A percentile compares a stretch with the other conserved stretches of the same genome.
These are phyloP conservation scores for Neofusicoccum laricinum DNA, from an alignment of 2,329 filamentous ascomycete species.

Conservation along the genomic window DNA sequence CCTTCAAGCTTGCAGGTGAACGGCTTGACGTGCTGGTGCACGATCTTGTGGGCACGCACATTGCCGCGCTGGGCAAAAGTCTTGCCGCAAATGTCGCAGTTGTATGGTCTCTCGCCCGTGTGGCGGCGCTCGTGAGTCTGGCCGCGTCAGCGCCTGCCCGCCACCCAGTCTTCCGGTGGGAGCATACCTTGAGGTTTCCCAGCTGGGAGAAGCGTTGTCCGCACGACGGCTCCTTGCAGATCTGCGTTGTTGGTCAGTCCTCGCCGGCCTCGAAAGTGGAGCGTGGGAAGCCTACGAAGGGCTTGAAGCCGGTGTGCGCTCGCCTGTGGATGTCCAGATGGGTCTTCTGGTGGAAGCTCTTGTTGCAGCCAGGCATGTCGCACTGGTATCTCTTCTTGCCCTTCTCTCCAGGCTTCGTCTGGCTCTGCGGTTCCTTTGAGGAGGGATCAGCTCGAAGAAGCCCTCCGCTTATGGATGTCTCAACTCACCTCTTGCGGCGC, in stretches of 20 bases:
- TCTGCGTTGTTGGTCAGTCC: constrained; percentile 33
- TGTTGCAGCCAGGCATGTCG: constrained; percentile 68
- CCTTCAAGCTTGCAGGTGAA: constrained; percentile 78
- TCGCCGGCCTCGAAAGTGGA: not conserved
- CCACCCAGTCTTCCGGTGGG: not conserved
- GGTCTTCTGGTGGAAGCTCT: constrained; percentile 86
- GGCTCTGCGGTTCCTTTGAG: not conserved
- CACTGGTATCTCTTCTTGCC: constrained; percentile 70
- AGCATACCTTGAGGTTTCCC: constrained; percentile 78
- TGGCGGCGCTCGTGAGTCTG: constrained; percentile 85
- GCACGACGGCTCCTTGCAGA: constrained; percentile 71
- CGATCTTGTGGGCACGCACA: constrained; percentile 77
- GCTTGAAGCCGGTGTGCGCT: constrained; percentile 85
- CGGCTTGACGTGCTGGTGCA: constrained; percentile 73
- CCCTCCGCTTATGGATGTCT: not conserved
- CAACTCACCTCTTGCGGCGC: constrained; percentile 29
- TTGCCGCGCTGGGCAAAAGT: constrained; percentile 83
- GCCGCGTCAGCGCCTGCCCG: not conserved
- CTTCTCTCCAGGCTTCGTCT: constrained; percentile 33
- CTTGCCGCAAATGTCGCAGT: constrained; percentile 76
- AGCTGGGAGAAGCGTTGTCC: constrained; percentile 81
- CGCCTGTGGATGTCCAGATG: constrained; percentile 87
- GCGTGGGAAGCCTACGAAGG: constrained; percentile 64
- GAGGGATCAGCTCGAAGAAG: not conserved
- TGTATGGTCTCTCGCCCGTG: constrained; percentile 81